phyloP scores from a whole-genome alignment of 208 protist species.

The Wallacemonas collosoma region DNA sequence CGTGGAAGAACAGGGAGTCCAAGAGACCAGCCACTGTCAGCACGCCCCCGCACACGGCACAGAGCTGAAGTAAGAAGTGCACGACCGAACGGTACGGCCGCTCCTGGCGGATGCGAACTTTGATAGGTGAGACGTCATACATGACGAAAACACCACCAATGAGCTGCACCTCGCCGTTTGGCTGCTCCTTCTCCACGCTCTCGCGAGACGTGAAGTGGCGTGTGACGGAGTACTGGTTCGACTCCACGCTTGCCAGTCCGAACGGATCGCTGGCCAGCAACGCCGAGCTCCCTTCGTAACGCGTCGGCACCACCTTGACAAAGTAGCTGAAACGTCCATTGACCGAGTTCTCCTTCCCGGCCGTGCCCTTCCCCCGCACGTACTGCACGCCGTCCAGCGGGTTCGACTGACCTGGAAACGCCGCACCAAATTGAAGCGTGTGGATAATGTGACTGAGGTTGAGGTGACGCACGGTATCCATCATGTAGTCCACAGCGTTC shows the following conservation, averaged over 20 bases:
- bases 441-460: slow-evolving; percentile 86
- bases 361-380: slow-evolving; percentile 29
- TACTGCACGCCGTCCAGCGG: slow-evolving; percentile 58
- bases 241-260: slow-evolving; percentile 39
- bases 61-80: slow-evolving; percentile 73
- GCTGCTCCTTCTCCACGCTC: background rate
- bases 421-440: slow-evolving; percentile 76
- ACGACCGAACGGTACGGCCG: slow-evolving; percentile 60
- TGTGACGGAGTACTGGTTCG: slow-evolving; percentile 92
- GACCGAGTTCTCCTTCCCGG: slow-evolving; percentile 22
- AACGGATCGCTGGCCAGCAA: slow-evolving; percentile 3
- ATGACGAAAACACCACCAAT: slow-evolving; percentile 85
- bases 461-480: slow-evolving; percentile 41
- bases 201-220: slow-evolving; percentile 64
- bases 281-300: slow-evolving; percentile 50
- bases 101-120: slow-evolving; percentile 49
- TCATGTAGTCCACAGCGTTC: slow-evolving; percentile 61
- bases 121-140: slow-evolving; percentile 89
- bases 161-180: slow-evolving; percentile 15
- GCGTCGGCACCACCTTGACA: slow-evolving; percentile 86
- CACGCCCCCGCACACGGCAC: slow-evolving; percentile 66
- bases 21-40: slow-evolving; percentile 62
- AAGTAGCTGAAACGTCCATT: slow-evolving; percentile 90
- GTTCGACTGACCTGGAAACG: slow-evolving; percentile 75
- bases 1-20: slow-evolving; percentile 63